Evolutionary conservation across 23 red algal genomes (phyloP).

Genomic region (Cyanidiococcus yangmingshanensis): DNA sequence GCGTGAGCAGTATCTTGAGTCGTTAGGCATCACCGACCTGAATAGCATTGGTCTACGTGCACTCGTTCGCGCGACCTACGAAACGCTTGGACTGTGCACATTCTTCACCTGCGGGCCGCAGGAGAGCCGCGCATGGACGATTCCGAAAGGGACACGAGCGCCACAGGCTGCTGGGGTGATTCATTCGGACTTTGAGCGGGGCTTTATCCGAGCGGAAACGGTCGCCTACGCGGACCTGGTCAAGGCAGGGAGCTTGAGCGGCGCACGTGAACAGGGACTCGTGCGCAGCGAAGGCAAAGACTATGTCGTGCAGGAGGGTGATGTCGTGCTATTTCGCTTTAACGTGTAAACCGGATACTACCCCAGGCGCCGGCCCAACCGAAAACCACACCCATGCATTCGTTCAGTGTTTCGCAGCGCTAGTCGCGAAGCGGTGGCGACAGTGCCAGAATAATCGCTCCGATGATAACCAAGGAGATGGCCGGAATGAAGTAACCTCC

Average conservation of each 20-base stretch:
- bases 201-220: conserved; percentile 94
- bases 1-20: conserved; percentile 58
- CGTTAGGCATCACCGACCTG: conserved; percentile 47
- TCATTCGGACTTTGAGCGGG: conserved; percentile 94
- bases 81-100: conserved; percentile 67
- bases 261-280: conserved; percentile 81
- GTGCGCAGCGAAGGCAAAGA: conserved; percentile 88
- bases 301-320: conserved; percentile 90
- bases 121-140: conserved; percentile 96
- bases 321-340: conserved; percentile 98
- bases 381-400: background rate
- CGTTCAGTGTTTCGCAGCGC: background rate
- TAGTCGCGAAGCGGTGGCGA: conserved; percentile 19
- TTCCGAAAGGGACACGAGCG: conserved; percentile 64
- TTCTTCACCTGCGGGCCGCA: conserved; percentile 90
- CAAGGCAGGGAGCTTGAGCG: conserved; percentile 52
- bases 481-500: conserved; percentile 13
- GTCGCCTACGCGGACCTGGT: conserved; percentile 55
- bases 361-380: background rate
- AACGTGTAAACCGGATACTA: conserved; percentile 52
- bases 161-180: conserved; percentile 92
- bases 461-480: background rate
- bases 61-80: conserved; percentile 73
- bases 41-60: conserved; percentile 54
- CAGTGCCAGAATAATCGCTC: conserved; percentile 15